These are phyloP conservation scores for Pichia paraexigua DNA, from an alignment of 805 yeast genomes.

Conservation along the genomic window DNA sequence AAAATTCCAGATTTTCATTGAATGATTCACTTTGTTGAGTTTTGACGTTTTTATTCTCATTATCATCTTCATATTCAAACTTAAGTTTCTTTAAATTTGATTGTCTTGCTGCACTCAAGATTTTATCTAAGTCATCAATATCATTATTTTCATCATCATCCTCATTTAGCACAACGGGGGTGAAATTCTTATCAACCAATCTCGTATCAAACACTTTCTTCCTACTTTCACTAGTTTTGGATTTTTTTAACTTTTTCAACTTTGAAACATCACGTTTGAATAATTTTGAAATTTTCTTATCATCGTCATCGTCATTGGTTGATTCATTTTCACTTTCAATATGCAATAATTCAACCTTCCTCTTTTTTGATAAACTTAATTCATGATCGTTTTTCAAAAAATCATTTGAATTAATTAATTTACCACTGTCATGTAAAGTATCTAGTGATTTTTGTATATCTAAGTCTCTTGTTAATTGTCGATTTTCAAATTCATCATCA, in stretches of 20 bases:
- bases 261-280: constrained; percentile 10
- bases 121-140: constrained; percentile 15
- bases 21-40: constrained; percentile 17
- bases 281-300: constrained; percentile 3
- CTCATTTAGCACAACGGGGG: constrained; percentile 22
- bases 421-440: constrained; percentile 27
- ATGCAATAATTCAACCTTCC: constrained; percentile 14
- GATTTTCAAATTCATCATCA: constrained; percentile 35
- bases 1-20: constrained; percentile 32
- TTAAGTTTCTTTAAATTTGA: constrained; percentile 1
- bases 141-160: constrained; percentile 23
- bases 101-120: constrained; percentile 25
- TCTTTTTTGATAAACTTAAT: constrained; percentile 3
- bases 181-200: constrained; percentile 15
- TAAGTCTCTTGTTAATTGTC: constrained; percentile 13
- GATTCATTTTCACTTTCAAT: constrained; percentile 5
- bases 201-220: constrained; percentile 9
- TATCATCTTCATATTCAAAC: neutral
- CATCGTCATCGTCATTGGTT: constrained; percentile 10
- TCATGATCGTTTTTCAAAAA: constrained; percentile 15
- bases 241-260: constrained; percentile 20
- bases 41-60: neutral
- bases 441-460: constrained; percentile 17
- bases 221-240: constrained; percentile 10
- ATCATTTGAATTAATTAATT: constrained; percentile 9